Conservation (phyloP, 176 grass and related monocot genomes). For the Phyllostachys edulis region DNA sequence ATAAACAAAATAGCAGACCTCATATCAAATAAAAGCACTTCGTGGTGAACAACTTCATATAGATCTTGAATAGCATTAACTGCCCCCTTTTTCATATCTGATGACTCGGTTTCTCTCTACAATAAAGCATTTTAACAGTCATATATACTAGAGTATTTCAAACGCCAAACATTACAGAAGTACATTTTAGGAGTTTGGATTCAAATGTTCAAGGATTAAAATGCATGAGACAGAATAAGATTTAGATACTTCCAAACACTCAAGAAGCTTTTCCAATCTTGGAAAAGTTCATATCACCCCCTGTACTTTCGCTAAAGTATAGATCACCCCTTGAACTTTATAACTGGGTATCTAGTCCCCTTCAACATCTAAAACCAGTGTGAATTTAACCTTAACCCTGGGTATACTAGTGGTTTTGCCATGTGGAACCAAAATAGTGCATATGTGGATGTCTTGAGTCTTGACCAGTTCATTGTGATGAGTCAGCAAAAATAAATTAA, state of each 20-base stretch:
- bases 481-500: not conserved
- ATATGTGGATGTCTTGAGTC: not conserved
- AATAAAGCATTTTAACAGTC: conserved; percentile 10
- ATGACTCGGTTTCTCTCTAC: conserved; percentile 62
- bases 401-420: not conserved
- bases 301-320: not conserved
- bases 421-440: not conserved
- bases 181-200: not conserved
- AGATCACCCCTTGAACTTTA: not conserved
- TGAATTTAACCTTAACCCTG: not conserved
- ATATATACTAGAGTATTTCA: conserved; percentile 2
- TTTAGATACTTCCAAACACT: no score
- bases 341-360: not conserved
- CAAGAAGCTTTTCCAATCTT: not conserved
- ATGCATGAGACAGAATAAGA: not conserved
- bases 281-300: not conserved
- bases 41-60: conserved; percentile 80
- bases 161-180: not conserved
- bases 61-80: conserved; percentile 87
- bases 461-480: not conserved
- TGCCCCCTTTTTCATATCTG: conserved; percentile 60
- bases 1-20: conserved; percentile 46
- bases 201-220: conserved; percentile 9
- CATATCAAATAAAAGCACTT: conserved; percentile 70
- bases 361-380: not conserved